phyloP scores from a whole-genome alignment of 257 asterid genomes.

The Scutellaria baicalensis region DNA sequence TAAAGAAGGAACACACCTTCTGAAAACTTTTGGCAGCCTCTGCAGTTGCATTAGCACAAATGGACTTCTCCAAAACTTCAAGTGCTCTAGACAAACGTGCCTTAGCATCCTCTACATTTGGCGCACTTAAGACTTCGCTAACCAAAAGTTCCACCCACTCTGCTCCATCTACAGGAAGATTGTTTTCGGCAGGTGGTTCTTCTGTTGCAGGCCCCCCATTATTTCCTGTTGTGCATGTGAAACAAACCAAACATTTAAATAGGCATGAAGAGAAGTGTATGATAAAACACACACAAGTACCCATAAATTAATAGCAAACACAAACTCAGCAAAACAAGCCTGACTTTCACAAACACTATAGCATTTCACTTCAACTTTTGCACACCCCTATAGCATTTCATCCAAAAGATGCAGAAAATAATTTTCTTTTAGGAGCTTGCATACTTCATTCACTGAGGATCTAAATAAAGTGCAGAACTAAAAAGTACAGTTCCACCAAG shows the following conservation, averaged over 20 bases:
- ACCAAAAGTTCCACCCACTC: slow-evolving; percentile 65
- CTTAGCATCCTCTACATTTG: slow-evolving; percentile 49
- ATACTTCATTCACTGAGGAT: not conserved
- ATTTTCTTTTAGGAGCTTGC: not conserved
- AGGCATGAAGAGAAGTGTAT: not conserved
- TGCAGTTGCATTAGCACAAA: slow-evolving; percentile 43
- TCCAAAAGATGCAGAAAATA: not conserved
- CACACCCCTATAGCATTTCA: not conserved
- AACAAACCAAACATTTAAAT: not conserved
- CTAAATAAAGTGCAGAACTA: not conserved
- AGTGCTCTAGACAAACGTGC: slow-evolving; percentile 47
- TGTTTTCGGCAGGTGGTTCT: slow-evolving; percentile 29
- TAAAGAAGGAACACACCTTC: slow-evolving; percentile 39
- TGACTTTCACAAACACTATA: not conserved
- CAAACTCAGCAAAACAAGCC: not conserved
- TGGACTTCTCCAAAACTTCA: slow-evolving; percentile 52
- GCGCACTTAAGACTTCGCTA: slow-evolving; percentile 42
- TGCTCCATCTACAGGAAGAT: slow-evolving; percentile 41
- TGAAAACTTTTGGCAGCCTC: slow-evolving; percentile 56
- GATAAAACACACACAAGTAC: not conserved
- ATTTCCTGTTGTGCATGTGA: slow-evolving; percentile 26
- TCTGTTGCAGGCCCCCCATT: slow-evolving; percentile 31
- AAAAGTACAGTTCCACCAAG: not conserved
- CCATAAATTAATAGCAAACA: not conserved
- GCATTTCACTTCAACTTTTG: not conserved